Evolutionary conservation across 148 eudicot species (phyloP).

Genomic region (Cornus kousa): DNA sequence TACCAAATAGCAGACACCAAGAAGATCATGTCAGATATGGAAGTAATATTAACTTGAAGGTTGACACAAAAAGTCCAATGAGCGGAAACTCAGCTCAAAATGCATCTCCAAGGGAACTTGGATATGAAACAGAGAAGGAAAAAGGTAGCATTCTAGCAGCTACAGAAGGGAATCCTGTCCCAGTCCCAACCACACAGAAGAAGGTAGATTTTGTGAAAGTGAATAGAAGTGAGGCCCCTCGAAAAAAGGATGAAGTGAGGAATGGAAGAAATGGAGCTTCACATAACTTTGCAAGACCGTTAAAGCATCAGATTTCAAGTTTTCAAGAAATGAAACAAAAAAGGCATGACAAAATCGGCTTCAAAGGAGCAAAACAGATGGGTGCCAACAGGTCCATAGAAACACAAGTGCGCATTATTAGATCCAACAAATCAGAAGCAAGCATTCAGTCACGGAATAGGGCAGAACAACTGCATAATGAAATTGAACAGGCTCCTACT

Average conservation of each 20-base stretch:
- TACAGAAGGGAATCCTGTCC: slow-evolving; percentile 27
- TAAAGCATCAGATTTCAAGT: slow-evolving; percentile 30
- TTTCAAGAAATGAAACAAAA: slow-evolving; percentile 35
- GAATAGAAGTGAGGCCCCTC: slow-evolving; percentile 23
- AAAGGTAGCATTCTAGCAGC: slow-evolving; percentile 12
- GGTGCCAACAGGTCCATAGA: slow-evolving; percentile 20
- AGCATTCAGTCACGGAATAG: slow-evolving; percentile 8
- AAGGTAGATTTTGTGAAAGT: slow-evolving; percentile 21
- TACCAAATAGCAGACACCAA: slow-evolving; percentile 19
- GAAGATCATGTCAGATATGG: slow-evolving; percentile 14
- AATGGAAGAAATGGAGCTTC: slow-evolving; percentile 25
- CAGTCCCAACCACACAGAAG: slow-evolving; percentile 22
- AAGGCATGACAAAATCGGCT: slow-evolving; percentile 18
- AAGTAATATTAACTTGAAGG: slow-evolving; percentile 12
- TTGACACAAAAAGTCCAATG: slow-evolving; percentile 16
- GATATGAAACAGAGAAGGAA: slow-evolving; percentile 19
- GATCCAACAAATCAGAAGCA: slow-evolving; percentile 18
- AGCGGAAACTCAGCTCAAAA: slow-evolving; percentile 21
- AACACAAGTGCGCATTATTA: slow-evolving; percentile 15
- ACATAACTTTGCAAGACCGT: slow-evolving; percentile 22
- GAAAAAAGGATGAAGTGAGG: slow-evolving; percentile 40
- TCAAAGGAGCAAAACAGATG: slow-evolving; percentile 23
- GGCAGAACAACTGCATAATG: slow-evolving; percentile 18
- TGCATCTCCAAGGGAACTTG: slow-evolving; percentile 15
- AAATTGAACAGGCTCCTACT: slow-evolving; percentile 14